Percentiles rank a stretch among this genome's conserved stretches.
Evolutionary conservation across 108 stramenopile species (phyloP).

Genomic region (Skeletonema tropicum): DNA sequence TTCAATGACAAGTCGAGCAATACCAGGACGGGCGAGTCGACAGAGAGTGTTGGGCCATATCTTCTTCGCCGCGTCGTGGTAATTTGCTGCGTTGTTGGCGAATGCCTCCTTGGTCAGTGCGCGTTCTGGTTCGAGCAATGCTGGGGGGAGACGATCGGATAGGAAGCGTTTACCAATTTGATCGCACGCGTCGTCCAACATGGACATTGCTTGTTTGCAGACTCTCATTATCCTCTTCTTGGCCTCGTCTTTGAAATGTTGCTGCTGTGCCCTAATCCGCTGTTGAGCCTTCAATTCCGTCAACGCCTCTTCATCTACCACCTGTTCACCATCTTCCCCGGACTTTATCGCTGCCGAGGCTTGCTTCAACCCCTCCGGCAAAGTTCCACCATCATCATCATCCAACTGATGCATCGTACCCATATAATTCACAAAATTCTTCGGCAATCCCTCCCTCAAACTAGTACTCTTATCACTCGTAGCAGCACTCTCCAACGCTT

Average conservation of each 20-base stretch:
- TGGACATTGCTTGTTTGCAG: constrained; percentile 74
- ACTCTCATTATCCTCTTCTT: constrained; percentile 84
- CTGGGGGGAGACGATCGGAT: constrained; percentile 92
- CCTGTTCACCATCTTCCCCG: constrained; percentile 33
- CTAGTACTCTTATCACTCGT: constrained; percentile 54
- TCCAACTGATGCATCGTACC: constrained; percentile 81
- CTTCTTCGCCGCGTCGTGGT: constrained; percentile 50
- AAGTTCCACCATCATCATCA: constrained; percentile 37
- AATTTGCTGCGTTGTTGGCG: constrained; percentile 25
- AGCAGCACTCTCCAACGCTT: constrained; percentile 81
- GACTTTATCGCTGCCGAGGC: constrained; percentile 28
- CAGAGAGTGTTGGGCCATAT: constrained; percentile 78
- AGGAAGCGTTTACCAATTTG: constrained; percentile 92
- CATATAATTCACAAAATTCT: constrained; percentile 91
- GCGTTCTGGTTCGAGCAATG: constrained; percentile 68
- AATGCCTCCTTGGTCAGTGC: constrained; percentile 49
- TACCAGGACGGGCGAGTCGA: constrained; percentile 84
- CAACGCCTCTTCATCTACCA: constrained; percentile 39
- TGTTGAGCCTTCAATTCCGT: constrained; percentile 30
- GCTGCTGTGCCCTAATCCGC: constrained; percentile 34
- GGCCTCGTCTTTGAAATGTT: constrained; percentile 71
- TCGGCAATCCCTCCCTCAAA: constrained; percentile 87
- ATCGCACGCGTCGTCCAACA: constrained; percentile 94
- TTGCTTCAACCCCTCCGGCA: constrained; percentile 74
- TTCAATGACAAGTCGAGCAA: constrained; percentile 91